Base-by-base conservation (phyloP, 306 rosid genomes). In the Vachellia pachyceras region DNA sequence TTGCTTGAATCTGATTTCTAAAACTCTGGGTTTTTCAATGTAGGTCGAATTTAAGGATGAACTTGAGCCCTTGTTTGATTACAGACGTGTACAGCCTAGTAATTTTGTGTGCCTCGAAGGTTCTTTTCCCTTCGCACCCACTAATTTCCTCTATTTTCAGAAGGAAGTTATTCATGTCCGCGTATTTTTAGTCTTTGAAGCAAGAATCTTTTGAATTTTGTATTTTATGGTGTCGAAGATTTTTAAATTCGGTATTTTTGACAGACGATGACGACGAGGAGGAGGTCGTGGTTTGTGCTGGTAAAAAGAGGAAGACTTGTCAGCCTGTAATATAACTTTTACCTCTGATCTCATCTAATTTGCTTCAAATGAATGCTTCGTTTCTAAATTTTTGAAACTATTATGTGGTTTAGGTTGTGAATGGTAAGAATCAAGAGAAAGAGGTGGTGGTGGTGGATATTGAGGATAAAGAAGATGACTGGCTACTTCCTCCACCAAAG, bases 401-500 rank as follows among this genome's bases (percentile, higher is more conserved):
- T 47, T 58, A 46, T 60, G 78, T 82, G 70, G 69, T 60, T 86
- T 80, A 91, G 93, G 86, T 83, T 76, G 84, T 80, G 69, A 76
- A 80, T 65, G 84, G 33, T 65, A 84, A 69, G 70, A 75, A 64
- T 10, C 33, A 77, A 45, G 83, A 13, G 46, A 79, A 87, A 23
- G 68, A 40, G 13, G 76, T 73, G 37, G 13, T 33, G 5, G 80
- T 84, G 20, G 87, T 87, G 69, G 90, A 87, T 69, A 33, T 83
- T 86, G 97, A 89, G 22, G 90, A 91, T 49, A 73, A 79, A 42
- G 91, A 89, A 7, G 97, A 93, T 77, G 99, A 95, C 78, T 95
- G 99, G 99, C 80, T 95, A 18, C 90, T 82, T 72, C 91, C 98
- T 85, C 98, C 98, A 13, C 99, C 99, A 2, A 90, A 89, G 88